A percentile compares a stretch with the other conserved stretches of the same genome.
Evolutionary conservation across 169 alveolate species (phyloP).

Genomic region (Cryptosporidium ubiquitum): DNA sequence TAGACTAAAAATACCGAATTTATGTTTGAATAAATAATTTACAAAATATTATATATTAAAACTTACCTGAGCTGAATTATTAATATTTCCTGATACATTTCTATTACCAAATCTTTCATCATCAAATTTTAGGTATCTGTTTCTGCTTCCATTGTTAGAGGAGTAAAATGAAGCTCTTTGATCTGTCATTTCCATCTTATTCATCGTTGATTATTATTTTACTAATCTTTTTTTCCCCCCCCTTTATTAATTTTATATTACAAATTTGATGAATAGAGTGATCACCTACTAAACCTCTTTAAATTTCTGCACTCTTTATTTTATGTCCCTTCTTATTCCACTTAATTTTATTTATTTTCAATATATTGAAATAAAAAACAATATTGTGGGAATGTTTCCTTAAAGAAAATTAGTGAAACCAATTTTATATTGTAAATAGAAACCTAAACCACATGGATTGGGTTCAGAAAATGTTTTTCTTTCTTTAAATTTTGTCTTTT

Average conservation of each 20-base stretch:
- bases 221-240: not conserved
- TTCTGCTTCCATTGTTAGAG: constrained; percentile 35
- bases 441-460: not conserved
- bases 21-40: too few species aligned
- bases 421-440: not conserved
- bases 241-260: not conserved
- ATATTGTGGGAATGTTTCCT: not conserved
- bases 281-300: not conserved
- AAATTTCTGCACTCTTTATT: not conserved
- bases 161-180: constrained; percentile 59
- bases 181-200: constrained; percentile 59
- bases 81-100: not conserved
- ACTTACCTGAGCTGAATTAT: constrained; percentile 6
- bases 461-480: too few species aligned
- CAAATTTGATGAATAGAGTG: not conserved
- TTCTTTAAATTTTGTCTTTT: not conserved
- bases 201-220: not conserved
- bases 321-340: not conserved
- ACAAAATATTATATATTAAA: not conserved
- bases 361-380: not conserved
- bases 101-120: constrained; percentile 33
- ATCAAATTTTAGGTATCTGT: constrained; percentile 31
- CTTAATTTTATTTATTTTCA: not conserved
- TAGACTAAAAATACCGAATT: constrained; percentile 22
- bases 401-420: not conserved